Conservation (phyloP, 1,139 yeast species). For the Debaryomyces robertsiae region DNA sequence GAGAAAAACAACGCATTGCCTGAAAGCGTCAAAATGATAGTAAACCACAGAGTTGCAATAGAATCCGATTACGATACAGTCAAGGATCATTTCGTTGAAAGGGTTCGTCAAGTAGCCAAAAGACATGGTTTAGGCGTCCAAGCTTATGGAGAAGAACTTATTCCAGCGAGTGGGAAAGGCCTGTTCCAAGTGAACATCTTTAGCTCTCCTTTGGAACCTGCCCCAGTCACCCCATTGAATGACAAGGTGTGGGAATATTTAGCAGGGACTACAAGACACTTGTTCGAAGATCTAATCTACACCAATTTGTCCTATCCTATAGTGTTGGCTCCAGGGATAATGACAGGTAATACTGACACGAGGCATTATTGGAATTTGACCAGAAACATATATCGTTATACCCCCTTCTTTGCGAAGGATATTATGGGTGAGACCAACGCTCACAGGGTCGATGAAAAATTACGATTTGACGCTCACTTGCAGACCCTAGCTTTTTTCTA, state of each 20-base stretch:
- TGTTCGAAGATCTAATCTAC: slow-evolving; percentile 43
- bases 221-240: slow-evolving; percentile 40
- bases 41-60: slow-evolving; percentile 40
- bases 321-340: slow-evolving; percentile 63
- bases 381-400: slow-evolving; percentile 69
- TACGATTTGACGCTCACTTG: slow-evolving; percentile 40
- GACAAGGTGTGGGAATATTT: slow-evolving; percentile 45
- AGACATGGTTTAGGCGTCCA: slow-evolving; percentile 29
- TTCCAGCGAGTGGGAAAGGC: slow-evolving; percentile 26
- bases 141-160: slow-evolving; percentile 25
- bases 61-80: slow-evolving; percentile 29
- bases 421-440: slow-evolving; percentile 24
- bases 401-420: slow-evolving; percentile 36
- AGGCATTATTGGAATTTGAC: slow-evolving; percentile 75
- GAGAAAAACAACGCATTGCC: slow-evolving; percentile 47
- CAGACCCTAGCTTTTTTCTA: slow-evolving; percentile 46
- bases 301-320: slow-evolving; percentile 41
- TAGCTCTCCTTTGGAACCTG: slow-evolving; percentile 29
- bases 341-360: slow-evolving; percentile 87
- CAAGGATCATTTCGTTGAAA: slow-evolving; percentile 24
- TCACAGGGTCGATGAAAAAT: slow-evolving; percentile 47
- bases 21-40: slow-evolving; percentile 33
- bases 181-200: slow-evolving; percentile 22
- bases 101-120: slow-evolving; percentile 31
- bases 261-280: slow-evolving; percentile 47